Evolutionary conservation across 441 rosid genomes (phyloP).

Genomic region (Euphorbia celastroides): DNA sequence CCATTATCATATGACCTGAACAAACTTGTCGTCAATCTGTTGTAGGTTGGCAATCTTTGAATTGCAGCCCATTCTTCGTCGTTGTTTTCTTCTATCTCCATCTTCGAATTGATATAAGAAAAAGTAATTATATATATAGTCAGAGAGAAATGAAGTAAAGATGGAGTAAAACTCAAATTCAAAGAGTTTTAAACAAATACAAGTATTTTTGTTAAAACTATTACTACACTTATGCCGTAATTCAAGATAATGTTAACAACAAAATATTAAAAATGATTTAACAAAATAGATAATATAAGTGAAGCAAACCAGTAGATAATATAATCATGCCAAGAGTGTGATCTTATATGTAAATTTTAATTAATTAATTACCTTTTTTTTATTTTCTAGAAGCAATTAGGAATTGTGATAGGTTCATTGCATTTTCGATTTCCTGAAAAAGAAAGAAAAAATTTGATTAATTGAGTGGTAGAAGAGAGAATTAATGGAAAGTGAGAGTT

Average conservation of each 20-base stretch:
- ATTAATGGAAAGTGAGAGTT: not conserved
- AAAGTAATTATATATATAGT: too few species aligned
- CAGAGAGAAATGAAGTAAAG: not conserved
- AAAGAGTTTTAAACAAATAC: not conserved
- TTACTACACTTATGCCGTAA: not conserved
- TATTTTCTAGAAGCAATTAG: not conserved
- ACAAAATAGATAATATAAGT: not conserved
- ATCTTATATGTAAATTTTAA: not conserved
- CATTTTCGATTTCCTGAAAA: not conserved
- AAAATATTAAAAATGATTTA: not conserved
- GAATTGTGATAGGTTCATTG: not conserved
- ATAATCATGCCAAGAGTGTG: not conserved
- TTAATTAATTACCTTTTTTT: not conserved
- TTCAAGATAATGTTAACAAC: not conserved
- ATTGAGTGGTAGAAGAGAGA: not conserved
- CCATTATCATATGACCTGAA: not conserved
- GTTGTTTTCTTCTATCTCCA: not conserved
- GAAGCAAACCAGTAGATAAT: not conserved
- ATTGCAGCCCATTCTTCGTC: constrained; percentile 14
- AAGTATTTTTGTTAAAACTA: not conserved
- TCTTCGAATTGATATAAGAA: too few species aligned
- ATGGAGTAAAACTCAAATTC: not conserved
- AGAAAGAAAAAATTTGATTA: not conserved
- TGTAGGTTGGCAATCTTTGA: constrained; percentile 10
- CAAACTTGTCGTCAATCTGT: constrained; percentile 5